These are phyloP conservation scores for Lyophyllum decastes DNA, from an alignment of 768 basidiomycete genomes.

Conservation along the genomic window DNA sequence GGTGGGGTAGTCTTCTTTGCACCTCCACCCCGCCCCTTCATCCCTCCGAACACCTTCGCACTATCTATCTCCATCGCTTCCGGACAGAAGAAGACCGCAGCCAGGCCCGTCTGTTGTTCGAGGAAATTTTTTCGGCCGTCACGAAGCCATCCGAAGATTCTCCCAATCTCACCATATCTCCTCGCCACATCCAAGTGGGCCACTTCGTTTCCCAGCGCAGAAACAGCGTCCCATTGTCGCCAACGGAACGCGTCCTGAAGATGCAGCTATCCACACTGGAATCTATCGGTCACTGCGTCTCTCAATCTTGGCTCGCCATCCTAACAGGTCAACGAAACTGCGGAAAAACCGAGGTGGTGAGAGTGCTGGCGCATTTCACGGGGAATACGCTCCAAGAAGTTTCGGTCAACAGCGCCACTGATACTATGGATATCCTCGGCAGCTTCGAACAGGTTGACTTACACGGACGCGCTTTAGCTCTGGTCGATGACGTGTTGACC, in stretches of 20 bases:
- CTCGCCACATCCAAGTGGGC: conserved; percentile 65
- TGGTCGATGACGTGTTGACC: conserved; percentile 41
- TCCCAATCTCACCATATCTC: conserved; percentile 45
- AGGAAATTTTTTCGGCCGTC: conserved; percentile 44
- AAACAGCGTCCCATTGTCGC: conserved; percentile 34
- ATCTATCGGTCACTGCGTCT: conserved; percentile 70
- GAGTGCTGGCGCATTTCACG: conserved; percentile 65
- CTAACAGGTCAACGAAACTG: conserved; percentile 70
- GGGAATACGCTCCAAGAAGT: conserved; percentile 75
- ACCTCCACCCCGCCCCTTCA: conserved; percentile 33
- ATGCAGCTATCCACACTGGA: conserved; percentile 68
- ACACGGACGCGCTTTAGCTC: conserved; percentile 35
- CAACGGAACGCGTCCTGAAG: conserved; percentile 57
- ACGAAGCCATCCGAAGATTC: conserved; percentile 21
- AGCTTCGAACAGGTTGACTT: conserved; percentile 91
- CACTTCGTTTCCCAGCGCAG: conserved; percentile 45
- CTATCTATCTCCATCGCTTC: conserved; percentile 86
- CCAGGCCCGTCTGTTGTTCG: conserved; percentile 53
- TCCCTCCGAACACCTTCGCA: conserved; percentile 65
- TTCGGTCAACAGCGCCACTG: conserved; percentile 81
- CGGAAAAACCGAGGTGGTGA: conserved; percentile 82
- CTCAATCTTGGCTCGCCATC: conserved; percentile 87
- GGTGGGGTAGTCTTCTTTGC: conserved; percentile 73
- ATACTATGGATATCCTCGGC: conserved; percentile 92
- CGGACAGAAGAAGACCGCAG: conserved; percentile 68